Evolutionary conservation across 257 asterid genomes (phyloP).

Genomic region (Nemophila menziesii): DNA sequence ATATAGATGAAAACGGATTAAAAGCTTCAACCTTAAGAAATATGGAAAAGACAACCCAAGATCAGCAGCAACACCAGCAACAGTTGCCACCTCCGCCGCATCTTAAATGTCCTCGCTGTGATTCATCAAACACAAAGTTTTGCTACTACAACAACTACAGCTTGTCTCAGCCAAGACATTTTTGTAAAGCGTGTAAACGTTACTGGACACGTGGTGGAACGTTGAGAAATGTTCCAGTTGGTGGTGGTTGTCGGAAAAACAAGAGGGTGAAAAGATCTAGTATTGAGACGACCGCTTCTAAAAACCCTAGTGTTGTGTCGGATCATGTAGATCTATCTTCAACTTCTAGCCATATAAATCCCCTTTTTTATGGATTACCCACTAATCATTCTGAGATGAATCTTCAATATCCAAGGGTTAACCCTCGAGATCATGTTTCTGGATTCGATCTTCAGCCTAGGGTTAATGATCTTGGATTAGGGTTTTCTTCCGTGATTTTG

Average conservation of each 20-base stretch:
- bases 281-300: slow-evolving; percentile 1
- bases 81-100: slow-evolving; percentile 27
- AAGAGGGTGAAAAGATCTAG: slow-evolving; percentile 24
- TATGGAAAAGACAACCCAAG: slow-evolving; percentile 31
- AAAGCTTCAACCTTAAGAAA: slow-evolving; percentile 27
- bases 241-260: slow-evolving; percentile 39
- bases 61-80: slow-evolving; percentile 15
- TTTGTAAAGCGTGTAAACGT: slow-evolving; percentile 40
- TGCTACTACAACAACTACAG: slow-evolving; percentile 42
- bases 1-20: slow-evolving; percentile 30
- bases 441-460: slow-evolving; percentile 14
- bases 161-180: slow-evolving; percentile 39
- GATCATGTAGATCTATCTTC: slow-evolving; percentile 23
- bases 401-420: slow-evolving; percentile 14
- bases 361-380: slow-evolving; percentile 29
- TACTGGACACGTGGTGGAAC: slow-evolving; percentile 53
- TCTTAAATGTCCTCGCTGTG: slow-evolving; percentile 39
- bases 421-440: not conserved
- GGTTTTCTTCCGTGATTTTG: slow-evolving; percentile 22
- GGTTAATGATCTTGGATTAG: slow-evolving; percentile 22
- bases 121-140: slow-evolving; percentile 36
- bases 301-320: slow-evolving; percentile 22
- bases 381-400: slow-evolving; percentile 15
- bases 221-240: slow-evolving; percentile 39
- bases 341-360: slow-evolving; percentile 10